A percentile compares a stretch with the other conserved stretches of the same genome.
Evolutionary conservation across 345 rosid species (phyloP).

Genomic region (Bruguiera parviflora): DNA sequence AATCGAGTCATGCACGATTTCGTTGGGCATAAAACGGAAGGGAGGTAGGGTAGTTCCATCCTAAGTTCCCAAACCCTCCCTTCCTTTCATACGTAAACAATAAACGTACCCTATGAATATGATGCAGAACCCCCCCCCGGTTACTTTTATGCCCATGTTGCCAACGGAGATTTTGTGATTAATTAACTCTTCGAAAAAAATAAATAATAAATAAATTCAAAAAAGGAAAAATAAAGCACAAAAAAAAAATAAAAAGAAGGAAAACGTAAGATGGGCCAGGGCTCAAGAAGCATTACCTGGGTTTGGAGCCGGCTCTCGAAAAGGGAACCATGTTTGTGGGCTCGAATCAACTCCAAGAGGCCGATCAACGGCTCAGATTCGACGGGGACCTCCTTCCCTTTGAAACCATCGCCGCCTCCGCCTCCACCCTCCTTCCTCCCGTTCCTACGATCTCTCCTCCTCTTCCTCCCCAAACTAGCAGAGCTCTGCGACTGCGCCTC

Average conservation of each 20-base stretch:
- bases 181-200: too few species aligned
- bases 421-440: constrained; percentile 23
- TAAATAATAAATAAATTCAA: background rate
- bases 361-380: constrained; percentile 59
- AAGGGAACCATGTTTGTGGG: constrained; percentile 48
- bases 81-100: too few species aligned
- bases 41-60: too few species aligned
- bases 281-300: constrained; percentile 39
- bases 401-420: background rate
- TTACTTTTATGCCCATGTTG: too few species aligned
- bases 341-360: constrained; percentile 48
- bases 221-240: background rate
- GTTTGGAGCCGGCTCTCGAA: constrained; percentile 54
- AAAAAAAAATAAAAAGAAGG: background rate
- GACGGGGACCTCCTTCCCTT: constrained; percentile 22
- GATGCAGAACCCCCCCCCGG: too few species aligned
- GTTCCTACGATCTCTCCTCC: constrained; percentile 20
- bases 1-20: background rate
- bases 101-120: too few species aligned
- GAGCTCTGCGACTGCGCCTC: constrained; percentile 49
- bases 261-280: background rate
- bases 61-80: too few species aligned
- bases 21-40: background rate
- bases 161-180: too few species aligned
- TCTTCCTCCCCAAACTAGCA: constrained; percentile 37